These are phyloP conservation scores for Xylariaceae sp. DNA, from an alignment of 2,329 filamentous ascomycete species.

Conservation along the genomic window DNA sequence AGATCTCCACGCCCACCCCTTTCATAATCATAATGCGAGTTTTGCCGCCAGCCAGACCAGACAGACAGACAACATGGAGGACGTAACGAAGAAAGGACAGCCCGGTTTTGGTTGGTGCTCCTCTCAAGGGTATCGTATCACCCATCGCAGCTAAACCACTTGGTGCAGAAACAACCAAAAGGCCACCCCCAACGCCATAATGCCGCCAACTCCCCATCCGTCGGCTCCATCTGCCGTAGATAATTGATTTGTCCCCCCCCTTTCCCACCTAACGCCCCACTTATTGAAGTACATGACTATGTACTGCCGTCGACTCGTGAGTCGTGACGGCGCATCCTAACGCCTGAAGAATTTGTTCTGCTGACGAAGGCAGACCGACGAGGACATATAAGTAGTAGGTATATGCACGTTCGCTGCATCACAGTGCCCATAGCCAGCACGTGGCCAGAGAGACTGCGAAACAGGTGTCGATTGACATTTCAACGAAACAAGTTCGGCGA, in stretches of 20 bases:
- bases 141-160: conserved; percentile 25
- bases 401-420: conserved; percentile 8
- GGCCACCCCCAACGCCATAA: conserved; percentile 18
- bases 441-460: conserved; percentile 18
- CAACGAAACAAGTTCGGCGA: not conserved
- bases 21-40: conserved; percentile 1
- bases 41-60: not conserved
- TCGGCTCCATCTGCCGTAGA: conserved; percentile 10
- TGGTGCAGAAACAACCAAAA: conserved; percentile 23
- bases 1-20: not conserved
- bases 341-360: conserved; percentile 4
- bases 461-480: conserved; percentile 14
- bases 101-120: not conserved
- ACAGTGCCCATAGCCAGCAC: conserved; percentile 19
- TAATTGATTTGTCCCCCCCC: not conserved
- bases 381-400: conserved; percentile 13
- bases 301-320: conserved; percentile 11
- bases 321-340: conserved; percentile 7
- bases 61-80: not conserved
- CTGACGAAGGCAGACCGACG: conserved; percentile 15
- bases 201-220: conserved; percentile 7
- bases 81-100: conserved; percentile 1
- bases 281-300: conserved; percentile 9
- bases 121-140: conserved; percentile 24
- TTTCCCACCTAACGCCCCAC: conserved; percentile 5